Conservation (phyloP, 73 alveolate species). For the Blepharisma stoltei region DNA sequence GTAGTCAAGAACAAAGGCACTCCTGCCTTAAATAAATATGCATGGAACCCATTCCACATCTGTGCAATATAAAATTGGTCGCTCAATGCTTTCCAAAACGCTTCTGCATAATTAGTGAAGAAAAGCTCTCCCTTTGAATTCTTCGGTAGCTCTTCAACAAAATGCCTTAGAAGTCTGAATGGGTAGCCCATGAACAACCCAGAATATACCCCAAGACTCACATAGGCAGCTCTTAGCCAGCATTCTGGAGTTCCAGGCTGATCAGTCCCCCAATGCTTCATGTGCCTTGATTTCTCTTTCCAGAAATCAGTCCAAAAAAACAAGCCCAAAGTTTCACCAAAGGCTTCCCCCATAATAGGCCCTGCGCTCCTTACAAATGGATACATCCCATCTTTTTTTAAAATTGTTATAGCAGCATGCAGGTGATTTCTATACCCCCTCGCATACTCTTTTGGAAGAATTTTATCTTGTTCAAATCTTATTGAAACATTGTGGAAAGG, state of each 20-base stretch:
- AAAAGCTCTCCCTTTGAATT: slow-evolving; percentile 24
- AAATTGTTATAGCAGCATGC: slow-evolving; percentile 24
- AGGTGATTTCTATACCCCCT: slow-evolving; percentile 30
- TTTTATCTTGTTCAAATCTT: slow-evolving; percentile 14
- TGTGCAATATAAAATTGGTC: background rate
- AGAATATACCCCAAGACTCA: background rate
- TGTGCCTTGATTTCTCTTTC: slow-evolving; percentile 13
- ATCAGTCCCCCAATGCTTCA: slow-evolving; percentile 3
- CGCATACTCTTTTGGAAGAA: slow-evolving; percentile 15
- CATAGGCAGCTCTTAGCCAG: background rate
- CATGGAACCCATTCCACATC: background rate
- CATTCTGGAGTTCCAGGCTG: background rate
- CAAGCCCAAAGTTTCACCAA: slow-evolving; percentile 4
- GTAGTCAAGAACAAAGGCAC: background rate
- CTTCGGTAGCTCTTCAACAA: slow-evolving; percentile 24
- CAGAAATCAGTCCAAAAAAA: slow-evolving; percentile 10
- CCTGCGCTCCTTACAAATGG: slow-evolving; percentile 4
- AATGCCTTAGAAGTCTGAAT: background rate
- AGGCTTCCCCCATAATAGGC: slow-evolving; percentile 11
- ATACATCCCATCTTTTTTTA: slow-evolving; percentile 18
- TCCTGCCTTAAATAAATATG: slow-evolving; percentile 4
- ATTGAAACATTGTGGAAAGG: background rate
- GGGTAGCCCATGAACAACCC: slow-evolving; percentile 2
- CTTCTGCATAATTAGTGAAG: slow-evolving; percentile 21
- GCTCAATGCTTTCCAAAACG: slow-evolving; percentile 1